Conservation (phyloP, 1,284 basidiomycete species). For the Trichosporon coremiiforme region DNA sequence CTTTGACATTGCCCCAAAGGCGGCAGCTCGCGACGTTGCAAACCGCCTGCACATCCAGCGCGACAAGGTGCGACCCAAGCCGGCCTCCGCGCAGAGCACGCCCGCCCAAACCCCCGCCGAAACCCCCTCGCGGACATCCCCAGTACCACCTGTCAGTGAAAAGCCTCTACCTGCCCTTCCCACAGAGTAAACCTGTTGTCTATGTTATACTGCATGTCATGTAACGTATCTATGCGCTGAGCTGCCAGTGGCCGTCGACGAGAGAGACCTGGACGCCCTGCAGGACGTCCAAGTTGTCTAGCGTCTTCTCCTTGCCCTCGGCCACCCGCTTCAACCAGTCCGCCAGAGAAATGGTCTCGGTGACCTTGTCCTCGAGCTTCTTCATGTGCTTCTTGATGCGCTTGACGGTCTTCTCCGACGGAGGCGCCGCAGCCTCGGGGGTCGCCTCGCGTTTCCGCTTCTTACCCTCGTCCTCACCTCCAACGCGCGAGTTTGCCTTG, state of each 20-base stretch:
- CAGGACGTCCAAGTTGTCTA: constrained; percentile 41
- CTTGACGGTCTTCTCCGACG: constrained; percentile 45
- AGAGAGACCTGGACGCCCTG: constrained; percentile 38
- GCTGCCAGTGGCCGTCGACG: constrained; percentile 42
- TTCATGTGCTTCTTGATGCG: constrained; percentile 46
- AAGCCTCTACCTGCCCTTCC: constrained; percentile 20
- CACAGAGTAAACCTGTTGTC: constrained; percentile 15
- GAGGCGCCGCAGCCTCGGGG: constrained; percentile 17
- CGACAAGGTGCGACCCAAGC: constrained; percentile 28
- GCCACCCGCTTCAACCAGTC: constrained; percentile 36
- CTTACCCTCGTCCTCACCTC: constrained; percentile 47
- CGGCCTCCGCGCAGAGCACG: background rate
- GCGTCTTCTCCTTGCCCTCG: constrained; percentile 39
- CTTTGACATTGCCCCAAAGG: constrained; percentile 49
- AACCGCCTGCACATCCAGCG: constrained; percentile 50
- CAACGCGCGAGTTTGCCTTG: constrained; percentile 53
- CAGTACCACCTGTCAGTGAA: background rate
- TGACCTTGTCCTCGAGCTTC: constrained; percentile 37
- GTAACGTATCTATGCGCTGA: constrained; percentile 32
- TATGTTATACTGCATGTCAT: constrained; percentile 26
- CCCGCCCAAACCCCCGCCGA: background rate
- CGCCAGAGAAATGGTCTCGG: constrained; percentile 26
- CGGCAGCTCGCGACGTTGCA: constrained; percentile 50
- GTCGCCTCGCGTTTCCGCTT: constrained; percentile 43
- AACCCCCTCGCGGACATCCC: background rate